Conservation (phyloP, 768 basidiomycete species). For the Flagelloscypha sp. region DNA sequence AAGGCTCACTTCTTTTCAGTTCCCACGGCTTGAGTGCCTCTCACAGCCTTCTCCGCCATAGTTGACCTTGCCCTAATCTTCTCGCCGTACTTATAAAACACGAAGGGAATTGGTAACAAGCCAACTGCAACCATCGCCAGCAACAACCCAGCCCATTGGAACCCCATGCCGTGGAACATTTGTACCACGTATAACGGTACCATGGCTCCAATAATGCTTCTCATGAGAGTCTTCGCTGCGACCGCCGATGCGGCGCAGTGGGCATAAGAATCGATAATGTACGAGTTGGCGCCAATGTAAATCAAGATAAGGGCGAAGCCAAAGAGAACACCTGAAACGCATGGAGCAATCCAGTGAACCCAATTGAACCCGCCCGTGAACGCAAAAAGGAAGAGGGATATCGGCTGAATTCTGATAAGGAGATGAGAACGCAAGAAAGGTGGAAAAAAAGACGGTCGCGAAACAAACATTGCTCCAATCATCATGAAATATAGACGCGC, state of each 20-base stretch:
- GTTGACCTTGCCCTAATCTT: slow-evolving; percentile 23
- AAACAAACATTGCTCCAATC: slow-evolving; percentile 27
- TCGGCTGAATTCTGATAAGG: slow-evolving; percentile 24
- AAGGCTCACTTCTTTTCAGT: too few relatives aligned
- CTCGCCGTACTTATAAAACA: slow-evolving; percentile 34
- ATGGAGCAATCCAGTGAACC: slow-evolving; percentile 33
- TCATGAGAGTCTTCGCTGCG: slow-evolving; percentile 35
- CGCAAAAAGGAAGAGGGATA: slow-evolving; percentile 35
- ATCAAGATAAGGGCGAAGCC: slow-evolving; percentile 35
- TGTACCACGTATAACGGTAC: slow-evolving; percentile 32
- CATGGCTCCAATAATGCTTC: slow-evolving; percentile 27
- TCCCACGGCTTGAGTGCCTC: too few relatives aligned
- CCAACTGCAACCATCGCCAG: slow-evolving; percentile 24
- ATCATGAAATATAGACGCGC: slow-evolving; percentile 36
- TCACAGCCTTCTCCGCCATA: slow-evolving; percentile 9
- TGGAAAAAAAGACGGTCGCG: not conserved
- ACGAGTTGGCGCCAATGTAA: slow-evolving; percentile 36
- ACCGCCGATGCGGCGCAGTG: slow-evolving; percentile 36
- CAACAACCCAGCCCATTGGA: slow-evolving; percentile 31
- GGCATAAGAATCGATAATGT: slow-evolving; percentile 36
- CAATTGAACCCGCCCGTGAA: slow-evolving; percentile 32
- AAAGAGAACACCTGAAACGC: slow-evolving; percentile 28
- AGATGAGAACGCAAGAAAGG: not conserved
- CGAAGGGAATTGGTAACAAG: slow-evolving; percentile 31
- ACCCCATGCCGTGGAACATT: slow-evolving; percentile 34